These are phyloP conservation scores for Yamadazyma blattariae DNA, from an alignment of 1,139 yeast species.

Conservation along the genomic window DNA sequence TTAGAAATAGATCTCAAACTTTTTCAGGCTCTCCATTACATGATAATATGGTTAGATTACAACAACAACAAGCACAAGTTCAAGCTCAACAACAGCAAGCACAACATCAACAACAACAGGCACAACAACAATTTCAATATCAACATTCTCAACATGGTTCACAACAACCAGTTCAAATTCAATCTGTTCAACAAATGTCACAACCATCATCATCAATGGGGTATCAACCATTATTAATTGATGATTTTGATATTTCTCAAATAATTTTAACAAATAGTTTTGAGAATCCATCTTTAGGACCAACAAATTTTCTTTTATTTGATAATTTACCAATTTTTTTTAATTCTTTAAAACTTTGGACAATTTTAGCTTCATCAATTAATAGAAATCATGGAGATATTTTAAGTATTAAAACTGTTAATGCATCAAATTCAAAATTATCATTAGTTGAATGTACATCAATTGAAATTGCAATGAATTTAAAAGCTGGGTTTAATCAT, in stretches of 20 bases:
- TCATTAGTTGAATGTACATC: constrained; percentile 75
- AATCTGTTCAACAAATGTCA: constrained; percentile 5
- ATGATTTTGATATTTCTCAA: constrained; percentile 51
- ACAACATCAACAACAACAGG: constrained; percentile 10
- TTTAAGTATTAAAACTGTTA: constrained; percentile 51
- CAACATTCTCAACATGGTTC: constrained; percentile 2
- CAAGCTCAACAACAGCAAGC: constrained; percentile 2
- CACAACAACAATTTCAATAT: constrained; percentile 2
- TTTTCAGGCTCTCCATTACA: constrained; percentile 36
- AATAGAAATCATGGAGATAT: constrained; percentile 25
- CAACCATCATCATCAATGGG: background rate
- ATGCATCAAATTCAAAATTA: constrained; percentile 33
- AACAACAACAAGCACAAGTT: constrained; percentile 12
- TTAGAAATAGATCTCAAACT: constrained; percentile 43
- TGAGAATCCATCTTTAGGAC: constrained; percentile 67
- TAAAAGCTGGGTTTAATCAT: constrained; percentile 75
- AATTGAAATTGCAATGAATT: constrained; percentile 73
- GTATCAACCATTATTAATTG: constrained; percentile 39
- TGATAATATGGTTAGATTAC: constrained; percentile 8
- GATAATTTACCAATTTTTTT: constrained; percentile 66
- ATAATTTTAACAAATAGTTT: constrained; percentile 54
- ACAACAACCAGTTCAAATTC: constrained; percentile 8
- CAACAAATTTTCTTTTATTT: constrained; percentile 73
- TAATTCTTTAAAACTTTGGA: constrained; percentile 34
- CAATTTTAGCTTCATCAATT: constrained; percentile 29